A percentile compares a stretch with the other conserved stretches of the same genome.
phyloP scores from a whole-genome alignment of 1,284 basidiomycete species.

The Ustilago loliicola region DNA sequence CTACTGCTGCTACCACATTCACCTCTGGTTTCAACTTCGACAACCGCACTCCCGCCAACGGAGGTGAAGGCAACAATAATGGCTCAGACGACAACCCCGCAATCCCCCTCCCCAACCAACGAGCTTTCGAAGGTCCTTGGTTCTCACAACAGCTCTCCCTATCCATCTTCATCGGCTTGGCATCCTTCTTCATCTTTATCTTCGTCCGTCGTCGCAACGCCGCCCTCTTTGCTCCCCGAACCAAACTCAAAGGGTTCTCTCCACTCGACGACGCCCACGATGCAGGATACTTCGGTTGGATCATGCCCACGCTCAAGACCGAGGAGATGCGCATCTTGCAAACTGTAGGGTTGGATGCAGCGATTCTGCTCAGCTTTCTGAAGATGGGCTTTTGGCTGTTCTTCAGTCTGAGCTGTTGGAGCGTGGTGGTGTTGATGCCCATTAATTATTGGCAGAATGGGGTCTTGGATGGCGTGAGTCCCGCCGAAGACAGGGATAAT shows the following conservation, averaged over 20 bases:
- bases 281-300: slow-evolving; percentile 92
- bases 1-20: slow-evolving; percentile 17
- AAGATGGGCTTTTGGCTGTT: slow-evolving; percentile 94
- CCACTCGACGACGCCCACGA: slow-evolving; percentile 82
- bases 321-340: slow-evolving; percentile 95
- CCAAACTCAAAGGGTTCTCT: slow-evolving; percentile 94
- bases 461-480: slow-evolving; percentile 68
- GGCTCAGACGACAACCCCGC: slow-evolving; percentile 31
- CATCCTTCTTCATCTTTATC: slow-evolving; percentile 87
- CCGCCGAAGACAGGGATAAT: slow-evolving; percentile 55
- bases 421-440: slow-evolving; percentile 66
- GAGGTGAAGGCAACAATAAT: slow-evolving; percentile 16
- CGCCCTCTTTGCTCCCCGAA: slow-evolving; percentile 88
- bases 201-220: slow-evolving; percentile 89
- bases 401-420: slow-evolving; percentile 79
- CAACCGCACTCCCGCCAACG: neutral
- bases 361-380: slow-evolving; percentile 93
- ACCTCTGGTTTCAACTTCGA: neutral
- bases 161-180: slow-evolving; percentile 81
- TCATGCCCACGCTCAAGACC: slow-evolving; percentile 87
- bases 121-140: slow-evolving; percentile 79
- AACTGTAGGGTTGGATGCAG: slow-evolving; percentile 95
- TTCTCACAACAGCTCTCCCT: slow-evolving; percentile 89
- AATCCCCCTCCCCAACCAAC: slow-evolving; percentile 48
- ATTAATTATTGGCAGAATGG: slow-evolving; percentile 69